Conservation (phyloP, 345 rosid species). For the Raphanus sativus region DNA sequence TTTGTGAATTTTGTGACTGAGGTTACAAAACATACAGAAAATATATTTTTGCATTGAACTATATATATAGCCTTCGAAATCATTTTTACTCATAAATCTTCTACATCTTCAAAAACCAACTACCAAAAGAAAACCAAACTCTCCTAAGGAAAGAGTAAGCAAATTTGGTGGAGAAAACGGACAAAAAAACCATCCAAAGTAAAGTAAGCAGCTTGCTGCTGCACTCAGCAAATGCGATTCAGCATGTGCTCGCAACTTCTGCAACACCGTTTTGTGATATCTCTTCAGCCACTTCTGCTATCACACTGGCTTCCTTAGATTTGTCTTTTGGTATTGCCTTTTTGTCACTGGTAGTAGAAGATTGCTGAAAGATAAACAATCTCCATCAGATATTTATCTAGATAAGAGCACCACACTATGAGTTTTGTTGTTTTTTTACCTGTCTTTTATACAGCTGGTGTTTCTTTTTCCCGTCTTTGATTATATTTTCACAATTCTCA, state of each 20-base stretch:
- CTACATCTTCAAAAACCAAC: neutral
- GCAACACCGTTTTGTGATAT: neutral
- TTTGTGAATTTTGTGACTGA: too few relatives aligned
- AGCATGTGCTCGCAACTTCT: too few relatives aligned
- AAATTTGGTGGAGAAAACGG: neutral
- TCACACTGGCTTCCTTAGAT: neutral
- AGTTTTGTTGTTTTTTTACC: conserved; percentile 33
- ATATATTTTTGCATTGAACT: too few relatives aligned
- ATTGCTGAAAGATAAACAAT: too few relatives aligned
- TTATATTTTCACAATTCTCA: conserved; percentile 49
- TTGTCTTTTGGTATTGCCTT: too few relatives aligned
- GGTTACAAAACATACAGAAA: too few relatives aligned
- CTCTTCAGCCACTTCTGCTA: neutral
- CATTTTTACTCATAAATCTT: neutral
- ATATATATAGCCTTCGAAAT: too few relatives aligned
- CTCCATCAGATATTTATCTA: too few relatives aligned
- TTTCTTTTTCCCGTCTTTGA: conserved; percentile 52
- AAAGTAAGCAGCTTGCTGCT: too few relatives aligned
- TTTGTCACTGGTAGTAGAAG: neutral
- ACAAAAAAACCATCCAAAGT: too few relatives aligned
- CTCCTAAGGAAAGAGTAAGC: neutral
- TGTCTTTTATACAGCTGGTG: conserved; percentile 50
- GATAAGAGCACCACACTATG: too few relatives aligned
- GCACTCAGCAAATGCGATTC: too few relatives aligned
- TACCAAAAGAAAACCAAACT: neutral